Evolutionary conservation across 352 stramenopile genomes (phyloP).

Genomic region (Phytophthora brassicae): DNA sequence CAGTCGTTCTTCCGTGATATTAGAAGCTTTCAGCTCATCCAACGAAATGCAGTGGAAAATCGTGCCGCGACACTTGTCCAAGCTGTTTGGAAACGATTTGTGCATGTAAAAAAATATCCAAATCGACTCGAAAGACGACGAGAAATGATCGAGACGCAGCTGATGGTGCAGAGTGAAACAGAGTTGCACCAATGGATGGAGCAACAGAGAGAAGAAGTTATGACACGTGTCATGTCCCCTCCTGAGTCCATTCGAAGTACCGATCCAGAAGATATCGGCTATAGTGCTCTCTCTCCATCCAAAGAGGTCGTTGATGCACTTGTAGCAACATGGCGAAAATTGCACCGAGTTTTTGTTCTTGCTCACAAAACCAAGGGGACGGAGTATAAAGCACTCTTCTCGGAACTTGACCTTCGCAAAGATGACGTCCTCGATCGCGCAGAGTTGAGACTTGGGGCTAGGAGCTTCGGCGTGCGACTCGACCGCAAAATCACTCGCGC

Average conservation of each 20-base stretch:
- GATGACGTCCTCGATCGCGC: conserved; percentile 65
- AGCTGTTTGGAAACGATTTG: conserved; percentile 28
- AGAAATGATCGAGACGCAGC: conserved; percentile 16
- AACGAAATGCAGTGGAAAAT: not conserved
- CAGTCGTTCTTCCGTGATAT: conserved; percentile 32
- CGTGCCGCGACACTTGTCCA: conserved; percentile 37
- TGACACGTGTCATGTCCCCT: not conserved
- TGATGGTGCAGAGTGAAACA: conserved; percentile 42
- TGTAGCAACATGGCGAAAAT: conserved; percentile 48
- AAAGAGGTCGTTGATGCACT: conserved; percentile 43
- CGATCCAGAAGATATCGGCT: not conserved
- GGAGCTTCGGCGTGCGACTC: conserved; percentile 54
- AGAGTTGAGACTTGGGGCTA: conserved; percentile 54
- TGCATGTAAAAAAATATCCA: conserved; percentile 29
- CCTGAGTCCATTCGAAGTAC: conserved; percentile 10
- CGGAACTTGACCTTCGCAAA: conserved; percentile 45
- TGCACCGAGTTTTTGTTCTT: conserved; percentile 51
- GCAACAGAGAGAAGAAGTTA: conserved; percentile 5
- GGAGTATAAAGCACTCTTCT: conserved; percentile 38
- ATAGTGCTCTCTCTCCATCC: conserved; percentile 9
- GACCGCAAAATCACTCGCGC: conserved; percentile 64
- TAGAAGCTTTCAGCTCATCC: not conserved
- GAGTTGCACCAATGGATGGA: conserved; percentile 27
- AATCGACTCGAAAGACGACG: conserved; percentile 16
- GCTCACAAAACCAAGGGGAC: conserved; percentile 28